These are phyloP conservation scores for Russula emetica DNA, from an alignment of 768 basidiomycete species.

Conservation along the genomic window DNA sequence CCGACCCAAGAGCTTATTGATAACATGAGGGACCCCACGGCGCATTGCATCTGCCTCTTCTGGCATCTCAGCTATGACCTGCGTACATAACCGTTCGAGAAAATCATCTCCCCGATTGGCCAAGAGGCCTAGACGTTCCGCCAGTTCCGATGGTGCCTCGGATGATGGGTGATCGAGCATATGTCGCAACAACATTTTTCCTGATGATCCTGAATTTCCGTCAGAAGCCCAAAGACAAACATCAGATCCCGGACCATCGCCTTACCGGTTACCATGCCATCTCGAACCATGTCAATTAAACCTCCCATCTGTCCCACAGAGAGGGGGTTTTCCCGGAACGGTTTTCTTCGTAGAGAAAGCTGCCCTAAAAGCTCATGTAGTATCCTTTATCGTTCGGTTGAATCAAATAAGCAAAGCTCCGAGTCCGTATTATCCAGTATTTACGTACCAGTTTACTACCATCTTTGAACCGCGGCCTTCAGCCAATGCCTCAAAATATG, in stretches of 20 bases:
- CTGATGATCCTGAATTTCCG: conserved; percentile 59
- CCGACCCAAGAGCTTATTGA: conserved; percentile 77
- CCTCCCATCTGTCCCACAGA: conserved; percentile 63
- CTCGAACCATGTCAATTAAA: conserved; percentile 70
- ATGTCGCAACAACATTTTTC: conserved; percentile 68
- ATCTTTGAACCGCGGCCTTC: conserved; percentile 56
- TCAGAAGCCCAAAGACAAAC: conserved; percentile 13
- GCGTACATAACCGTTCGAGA: conserved; percentile 52
- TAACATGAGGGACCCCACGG: conserved; percentile 66
- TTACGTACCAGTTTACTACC: conserved; percentile 77
- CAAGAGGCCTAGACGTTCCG: conserved; percentile 46
- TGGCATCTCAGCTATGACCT: conserved; percentile 64
- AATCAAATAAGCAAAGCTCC: background rate
- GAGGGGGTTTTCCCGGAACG: conserved; percentile 57
- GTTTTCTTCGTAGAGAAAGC: conserved; percentile 53
- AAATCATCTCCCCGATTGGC: conserved; percentile 39
- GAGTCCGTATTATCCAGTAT: background rate
- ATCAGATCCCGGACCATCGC: conserved; percentile 10
- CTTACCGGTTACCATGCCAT: conserved; percentile 63
- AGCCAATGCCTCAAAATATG: conserved; percentile 76
- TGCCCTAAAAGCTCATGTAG: conserved; percentile 83
- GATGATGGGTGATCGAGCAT: conserved; percentile 49
- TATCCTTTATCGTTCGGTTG: conserved; percentile 52
- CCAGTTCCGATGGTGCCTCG: conserved; percentile 42
- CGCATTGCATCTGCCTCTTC: conserved; percentile 61